Base-by-base conservation (phyloP, 768 basidiomycete genomes). In the Trametes maxima region DNA sequence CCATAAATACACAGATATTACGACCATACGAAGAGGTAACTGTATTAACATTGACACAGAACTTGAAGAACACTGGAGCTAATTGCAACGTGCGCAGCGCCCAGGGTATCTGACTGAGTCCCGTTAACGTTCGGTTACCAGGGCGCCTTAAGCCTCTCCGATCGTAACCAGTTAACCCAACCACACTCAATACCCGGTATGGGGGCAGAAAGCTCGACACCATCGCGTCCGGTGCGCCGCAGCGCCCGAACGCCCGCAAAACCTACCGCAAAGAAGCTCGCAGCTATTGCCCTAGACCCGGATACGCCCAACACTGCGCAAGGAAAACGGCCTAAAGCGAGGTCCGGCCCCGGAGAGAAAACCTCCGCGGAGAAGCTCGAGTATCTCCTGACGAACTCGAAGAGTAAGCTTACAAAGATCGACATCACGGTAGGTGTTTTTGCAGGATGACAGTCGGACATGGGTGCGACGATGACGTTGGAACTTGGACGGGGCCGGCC, bases 391-490 rank as follows among this genome's bases (percentile, higher is more conserved):
- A 74, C 80, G 58, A 79, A 75, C 69, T 70, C 79, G 1, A 81
- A 80, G 69, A 85, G 84, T 70, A 69, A 76, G 17, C 72, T 85
- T 10, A 80, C 80, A 11, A 76, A 70, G 25, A 72, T 82, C 64
- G 78, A 85, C 57, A 78, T 85, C 59, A 75, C 79, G 65, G 85
- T 86, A 25, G 12, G 70, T 49, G 5, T 25, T 16, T 3, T 40
- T 46, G 5, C 5, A 24, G 16, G 7, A 24, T 12, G 21, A 39
- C 22, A 10, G 16, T 48, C 52, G 7, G 7, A 19, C 44, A n/a
- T 28, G 46, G 6, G 14, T 17, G 1, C 17, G 36, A 11, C 21
- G 14, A 24, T 43, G 22, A 16, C 28, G 28, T 33, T 33, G 28
- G n/a, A n/a, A 33, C 28, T 33, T 8, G 3, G 28, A 33, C n/a